A percentile compares a stretch with the other conserved stretches of the same genome.
phyloP scores from a whole-genome alignment of 768 basidiomycete species.

The Chalciporus sphaerocephalus region DNA sequence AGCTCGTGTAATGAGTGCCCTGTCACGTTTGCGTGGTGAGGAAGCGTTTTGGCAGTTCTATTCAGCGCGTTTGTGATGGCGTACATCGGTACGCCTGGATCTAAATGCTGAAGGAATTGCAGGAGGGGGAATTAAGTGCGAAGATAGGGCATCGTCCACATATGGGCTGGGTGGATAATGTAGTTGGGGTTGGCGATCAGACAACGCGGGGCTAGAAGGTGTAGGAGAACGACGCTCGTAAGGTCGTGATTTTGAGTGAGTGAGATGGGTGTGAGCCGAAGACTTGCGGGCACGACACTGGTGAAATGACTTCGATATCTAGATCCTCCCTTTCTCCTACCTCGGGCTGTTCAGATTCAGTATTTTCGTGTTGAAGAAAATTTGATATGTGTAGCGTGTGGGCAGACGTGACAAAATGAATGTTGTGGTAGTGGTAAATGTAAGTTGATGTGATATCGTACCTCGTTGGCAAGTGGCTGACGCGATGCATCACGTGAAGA shows the following conservation, averaged over 20 bases:
- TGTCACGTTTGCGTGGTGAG: conserved; percentile 53
- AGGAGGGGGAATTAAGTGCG: neutral
- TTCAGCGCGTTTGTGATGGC: conserved; percentile 56
- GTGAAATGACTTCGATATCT: too few relatives aligned
- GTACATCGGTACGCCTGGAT: conserved; percentile 57
- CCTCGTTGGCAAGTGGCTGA: conserved; percentile 30
- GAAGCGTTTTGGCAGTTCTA: conserved; percentile 54
- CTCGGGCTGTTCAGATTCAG: too few relatives aligned
- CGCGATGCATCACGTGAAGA: conserved; percentile 28
- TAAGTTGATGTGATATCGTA: conserved; percentile 11
- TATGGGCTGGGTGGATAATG: neutral
- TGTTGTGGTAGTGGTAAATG: conserved; percentile 14
- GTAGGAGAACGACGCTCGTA: conserved; percentile 19
- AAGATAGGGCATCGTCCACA: neutral
- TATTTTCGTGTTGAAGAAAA: conserved; percentile 5
- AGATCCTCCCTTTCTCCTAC: neutral
- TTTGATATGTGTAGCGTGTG: conserved; percentile 25
- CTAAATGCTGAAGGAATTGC: neutral
- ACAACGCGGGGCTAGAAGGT: conserved; percentile 6
- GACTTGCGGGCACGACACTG: conserved; percentile 21
- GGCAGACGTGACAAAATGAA: conserved; percentile 7
- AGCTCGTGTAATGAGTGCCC: conserved; percentile 69
- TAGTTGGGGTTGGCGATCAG: neutral
- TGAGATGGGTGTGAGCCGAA: conserved; percentile 7
- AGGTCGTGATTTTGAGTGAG: conserved; percentile 14